Evolutionary conservation across 1,139 yeast species (phyloP).

Genomic region (Hansenula anomala): DNA sequence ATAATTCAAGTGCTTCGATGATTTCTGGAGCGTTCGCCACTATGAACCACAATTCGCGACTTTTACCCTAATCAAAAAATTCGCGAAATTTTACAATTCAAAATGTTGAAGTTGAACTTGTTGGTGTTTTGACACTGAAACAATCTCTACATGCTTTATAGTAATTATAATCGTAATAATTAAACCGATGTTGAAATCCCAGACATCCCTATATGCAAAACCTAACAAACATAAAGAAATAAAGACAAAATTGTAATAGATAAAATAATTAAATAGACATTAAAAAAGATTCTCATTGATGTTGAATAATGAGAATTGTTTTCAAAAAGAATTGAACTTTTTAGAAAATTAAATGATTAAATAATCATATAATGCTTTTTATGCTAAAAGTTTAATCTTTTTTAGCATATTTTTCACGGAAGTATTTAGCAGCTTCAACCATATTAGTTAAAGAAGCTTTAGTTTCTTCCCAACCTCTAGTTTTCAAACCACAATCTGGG

Average conservation of each 20-base stretch:
- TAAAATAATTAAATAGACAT: slow-evolving; percentile 6
- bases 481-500: slow-evolving; percentile 99
- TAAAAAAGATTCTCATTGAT: slow-evolving; percentile 13
- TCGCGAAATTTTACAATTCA: no score
- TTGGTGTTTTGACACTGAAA: no score
- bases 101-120: no score
- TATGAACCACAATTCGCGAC: no score
- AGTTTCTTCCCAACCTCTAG: slow-evolving; percentile 94
- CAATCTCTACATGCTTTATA: no score
- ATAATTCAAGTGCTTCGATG: no score
- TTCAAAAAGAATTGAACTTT: slow-evolving; percentile 1
- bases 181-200: slow-evolving; percentile 37
- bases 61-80: no score
- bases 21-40: no score
- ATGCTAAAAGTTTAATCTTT: slow-evolving; percentile 15
- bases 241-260: slow-evolving; percentile 17
- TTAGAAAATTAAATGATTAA: no score
- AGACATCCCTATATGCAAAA: slow-evolving; percentile 14
- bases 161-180: slow-evolving; percentile 6
- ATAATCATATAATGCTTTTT: neutral
- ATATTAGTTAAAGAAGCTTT: slow-evolving; percentile 86
- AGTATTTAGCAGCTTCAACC: slow-evolving; percentile 98
- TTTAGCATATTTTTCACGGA: slow-evolving; percentile 59
- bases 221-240: slow-evolving; percentile 11
- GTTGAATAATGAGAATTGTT: slow-evolving; percentile 17